These are phyloP conservation scores for Rasamsonia emersonii DNA, from an alignment of 2,329 filamentous ascomycete genomes.

Conservation along the genomic window DNA sequence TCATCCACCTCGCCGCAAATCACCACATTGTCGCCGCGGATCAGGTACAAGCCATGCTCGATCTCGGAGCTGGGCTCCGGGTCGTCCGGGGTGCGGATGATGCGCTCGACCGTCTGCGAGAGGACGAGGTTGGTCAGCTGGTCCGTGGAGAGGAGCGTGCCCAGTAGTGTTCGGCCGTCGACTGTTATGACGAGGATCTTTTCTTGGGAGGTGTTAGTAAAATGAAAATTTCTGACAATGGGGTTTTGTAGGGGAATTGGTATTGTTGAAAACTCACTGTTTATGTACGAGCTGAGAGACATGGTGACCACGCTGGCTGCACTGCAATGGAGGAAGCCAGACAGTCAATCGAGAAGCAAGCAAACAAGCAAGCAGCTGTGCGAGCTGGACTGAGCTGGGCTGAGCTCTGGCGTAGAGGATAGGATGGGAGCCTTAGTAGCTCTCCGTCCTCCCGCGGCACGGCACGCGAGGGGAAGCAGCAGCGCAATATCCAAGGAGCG, in stretches of 20 bases:
- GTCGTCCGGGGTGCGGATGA: slow-evolving; percentile 80
- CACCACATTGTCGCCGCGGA: slow-evolving; percentile 90
- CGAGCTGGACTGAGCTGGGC: no score
- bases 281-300: slow-evolving; percentile 47
- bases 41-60: slow-evolving; percentile 78
- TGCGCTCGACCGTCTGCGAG: slow-evolving; percentile 72
- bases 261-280: slow-evolving; percentile 33
- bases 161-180: slow-evolving; percentile 79
- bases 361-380: no score
- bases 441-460: no score
- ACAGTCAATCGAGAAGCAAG: no score
- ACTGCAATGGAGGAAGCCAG: background rate
- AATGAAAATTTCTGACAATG: background rate
- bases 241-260: slow-evolving; percentile 11
- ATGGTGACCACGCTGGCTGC: slow-evolving; percentile 25
- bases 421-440: no score
- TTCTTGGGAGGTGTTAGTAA: slow-evolving; percentile 45
- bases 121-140: slow-evolving; percentile 90
- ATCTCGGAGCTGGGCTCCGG: slow-evolving; percentile 71
- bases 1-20: slow-evolving; percentile 86
- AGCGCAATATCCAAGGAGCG: no score
- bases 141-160: slow-evolving; percentile 77
- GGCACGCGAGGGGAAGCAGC: no score
- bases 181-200: slow-evolving; percentile 86
- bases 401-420: no score